A percentile compares a stretch with the other conserved stretches of the same genome.
Conservation (phyloP, 768 basidiomycete species). For the Russula earlei region DNA sequence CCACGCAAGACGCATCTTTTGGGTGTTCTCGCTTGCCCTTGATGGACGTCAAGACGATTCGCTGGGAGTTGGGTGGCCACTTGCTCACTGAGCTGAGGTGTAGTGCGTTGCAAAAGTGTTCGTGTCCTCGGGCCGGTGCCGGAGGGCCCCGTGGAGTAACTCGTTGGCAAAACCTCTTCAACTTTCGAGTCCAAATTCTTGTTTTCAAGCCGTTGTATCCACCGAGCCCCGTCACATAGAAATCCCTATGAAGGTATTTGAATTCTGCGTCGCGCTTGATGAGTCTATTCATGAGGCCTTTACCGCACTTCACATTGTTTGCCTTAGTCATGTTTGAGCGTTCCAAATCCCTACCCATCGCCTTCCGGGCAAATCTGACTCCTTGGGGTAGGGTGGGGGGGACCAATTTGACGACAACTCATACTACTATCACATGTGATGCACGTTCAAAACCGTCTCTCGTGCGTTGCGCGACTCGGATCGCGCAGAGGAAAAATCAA, state of each 20-base stretch:
- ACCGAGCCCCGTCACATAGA: constrained; percentile 11
- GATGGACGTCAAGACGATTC: too few relatives aligned
- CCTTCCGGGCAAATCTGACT: constrained; percentile 15
- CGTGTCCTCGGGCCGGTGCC: too few relatives aligned
- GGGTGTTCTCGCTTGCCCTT: neutral
- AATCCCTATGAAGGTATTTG: constrained; percentile 19
- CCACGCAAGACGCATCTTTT: neutral
- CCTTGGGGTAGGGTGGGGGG: constrained; percentile 1
- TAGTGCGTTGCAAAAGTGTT: too few relatives aligned
- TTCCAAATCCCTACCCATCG: constrained; percentile 12
- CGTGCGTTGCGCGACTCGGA: constrained; percentile 17
- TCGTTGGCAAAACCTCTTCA: neutral
- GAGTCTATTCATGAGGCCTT: constrained; percentile 11
- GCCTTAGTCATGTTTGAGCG: constrained; percentile 20
- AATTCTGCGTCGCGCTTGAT: constrained; percentile 11
- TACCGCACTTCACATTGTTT: constrained; percentile 8
- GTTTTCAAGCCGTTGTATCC: neutral
- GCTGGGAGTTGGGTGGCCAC: too few relatives aligned
- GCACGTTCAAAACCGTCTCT: constrained; percentile 14
- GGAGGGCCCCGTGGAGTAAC: too few relatives aligned
- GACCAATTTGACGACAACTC: constrained; percentile 3
- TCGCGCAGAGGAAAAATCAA: constrained; percentile 17
- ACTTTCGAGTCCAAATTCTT: neutral
- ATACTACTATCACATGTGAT: constrained; percentile 3
- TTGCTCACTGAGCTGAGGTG: too few relatives aligned